Percentiles rank a stretch among this genome's conserved stretches.
These are phyloP conservation scores for Volutella citrinella DNA, from an alignment of 2,329 filamentous ascomycete genomes.

Conservation along the genomic window DNA sequence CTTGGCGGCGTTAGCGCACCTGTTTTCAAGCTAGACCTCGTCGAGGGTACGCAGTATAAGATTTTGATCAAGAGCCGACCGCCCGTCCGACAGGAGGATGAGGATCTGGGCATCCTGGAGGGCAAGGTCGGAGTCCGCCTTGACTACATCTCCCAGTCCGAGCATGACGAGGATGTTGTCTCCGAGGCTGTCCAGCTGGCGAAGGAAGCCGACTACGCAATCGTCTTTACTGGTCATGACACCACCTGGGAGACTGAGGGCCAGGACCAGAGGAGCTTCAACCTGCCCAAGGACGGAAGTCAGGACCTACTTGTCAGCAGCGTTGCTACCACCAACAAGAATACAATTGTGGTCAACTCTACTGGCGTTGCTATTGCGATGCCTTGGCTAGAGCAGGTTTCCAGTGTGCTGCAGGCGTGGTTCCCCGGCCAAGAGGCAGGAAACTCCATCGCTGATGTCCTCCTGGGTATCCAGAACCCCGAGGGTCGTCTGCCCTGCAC, in stretches of 20 bases:
- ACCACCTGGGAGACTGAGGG: constrained; percentile 12
- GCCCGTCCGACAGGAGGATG: constrained; percentile 1
- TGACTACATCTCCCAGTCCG: constrained; percentile 4
- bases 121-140: constrained; percentile 8
- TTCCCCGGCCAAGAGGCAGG: constrained; percentile 66
- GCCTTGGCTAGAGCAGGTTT: constrained; percentile 52
- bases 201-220: constrained; percentile 7
- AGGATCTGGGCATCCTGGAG: constrained; percentile 10
- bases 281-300: constrained; percentile 10
- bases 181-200: constrained; percentile 7
- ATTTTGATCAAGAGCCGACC: constrained; percentile 4
- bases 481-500: constrained; percentile 48
- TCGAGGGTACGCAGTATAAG: constrained; percentile 6
- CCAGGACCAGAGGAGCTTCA: constrained; percentile 10
- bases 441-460: constrained; percentile 62
- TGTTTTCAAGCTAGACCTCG: constrained; percentile 48
- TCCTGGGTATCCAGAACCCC: constrained; percentile 61
- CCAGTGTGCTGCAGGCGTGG: too few species aligned
- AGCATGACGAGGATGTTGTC: constrained; percentile 7
- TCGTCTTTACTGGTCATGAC: constrained; percentile 12
- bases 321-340: constrained; percentile 53
- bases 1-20: constrained; percentile 21
- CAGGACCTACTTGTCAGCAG: constrained; percentile 55
- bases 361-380: constrained; percentile 58
- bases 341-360: constrained; percentile 58